phyloP scores from a whole-genome alignment of 2,329 filamentous ascomycete genomes.

The Escovopsis sp. region DNA sequence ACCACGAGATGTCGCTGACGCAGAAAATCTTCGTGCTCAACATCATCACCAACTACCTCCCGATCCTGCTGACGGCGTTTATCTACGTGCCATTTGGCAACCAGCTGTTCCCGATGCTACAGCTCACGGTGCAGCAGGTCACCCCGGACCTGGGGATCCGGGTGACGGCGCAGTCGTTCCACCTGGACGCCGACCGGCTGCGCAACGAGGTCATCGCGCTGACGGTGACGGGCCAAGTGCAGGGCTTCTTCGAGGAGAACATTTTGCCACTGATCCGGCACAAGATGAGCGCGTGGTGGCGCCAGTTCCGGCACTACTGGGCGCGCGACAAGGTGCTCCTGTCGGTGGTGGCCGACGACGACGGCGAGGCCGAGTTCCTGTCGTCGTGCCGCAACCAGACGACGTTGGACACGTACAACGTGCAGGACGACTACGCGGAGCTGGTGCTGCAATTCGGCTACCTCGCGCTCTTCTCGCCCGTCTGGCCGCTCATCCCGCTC shows the following conservation, averaged over 20 bases:
- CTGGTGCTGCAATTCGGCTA: slow-evolving; percentile 64
- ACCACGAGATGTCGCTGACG: slow-evolving; percentile 53
- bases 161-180: slow-evolving; percentile 40
- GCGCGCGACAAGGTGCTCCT: slow-evolving; percentile 29
- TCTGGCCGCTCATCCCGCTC: slow-evolving; percentile 59
- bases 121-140: slow-evolving; percentile 40
- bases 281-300: slow-evolving; percentile 31
- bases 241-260: slow-evolving; percentile 57
- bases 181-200: slow-evolving; percentile 49
- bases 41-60: slow-evolving; percentile 68
- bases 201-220: slow-evolving; percentile 62
- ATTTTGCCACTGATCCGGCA: slow-evolving; percentile 55
- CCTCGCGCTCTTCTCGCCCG: slow-evolving; percentile 55
- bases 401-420: slow-evolving; percentile 53
- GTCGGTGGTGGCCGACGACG: slow-evolving; percentile 36
- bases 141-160: slow-evolving; percentile 26
- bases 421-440: slow-evolving; percentile 57
- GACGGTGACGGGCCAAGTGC: slow-evolving; percentile 55
- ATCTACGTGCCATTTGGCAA: slow-evolving; percentile 64
- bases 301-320: slow-evolving; percentile 19
- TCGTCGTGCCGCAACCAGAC: slow-evolving; percentile 50
- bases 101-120: slow-evolving; percentile 50
- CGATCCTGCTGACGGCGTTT: slow-evolving; percentile 62
- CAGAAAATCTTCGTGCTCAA: slow-evolving; percentile 64
- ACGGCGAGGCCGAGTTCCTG: slow-evolving; percentile 49